Evolutionary conservation across 179 eudicot genomes (phyloP).

Genomic region (Spinacia oleracea): DNA sequence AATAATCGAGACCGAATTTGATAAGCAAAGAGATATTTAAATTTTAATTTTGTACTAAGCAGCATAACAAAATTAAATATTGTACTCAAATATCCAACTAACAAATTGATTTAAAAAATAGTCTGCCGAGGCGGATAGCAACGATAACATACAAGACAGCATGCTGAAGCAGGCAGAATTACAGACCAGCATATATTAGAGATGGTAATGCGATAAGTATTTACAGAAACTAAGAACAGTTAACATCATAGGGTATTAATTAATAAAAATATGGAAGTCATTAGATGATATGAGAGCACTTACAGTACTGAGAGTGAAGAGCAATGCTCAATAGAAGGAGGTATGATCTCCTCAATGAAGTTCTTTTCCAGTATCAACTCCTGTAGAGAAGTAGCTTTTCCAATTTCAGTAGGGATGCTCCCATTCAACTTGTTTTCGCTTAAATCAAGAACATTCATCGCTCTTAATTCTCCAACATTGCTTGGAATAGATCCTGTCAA

Average conservation of each 20-base stretch:
- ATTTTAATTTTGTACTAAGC: background rate
- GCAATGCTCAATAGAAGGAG: constrained; percentile 45
- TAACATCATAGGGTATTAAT: background rate
- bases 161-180: background rate
- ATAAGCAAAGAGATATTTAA: background rate
- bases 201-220: too few species aligned
- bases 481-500: constrained; percentile 57
- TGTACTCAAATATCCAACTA: background rate
- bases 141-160: background rate
- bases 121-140: too few species aligned
- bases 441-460: constrained; percentile 56
- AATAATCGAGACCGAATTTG: background rate
- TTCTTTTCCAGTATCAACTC: constrained; percentile 42
- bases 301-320: constrained; percentile 46
- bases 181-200: background rate
- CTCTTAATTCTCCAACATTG: constrained; percentile 53
- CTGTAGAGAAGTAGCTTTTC: constrained; percentile 37
- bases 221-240: background rate
- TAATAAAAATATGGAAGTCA: constrained; percentile 3
- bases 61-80: background rate
- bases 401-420: constrained; percentile 46
- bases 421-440: constrained; percentile 46
- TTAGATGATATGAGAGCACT: constrained; percentile 22
- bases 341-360: constrained; percentile 38
- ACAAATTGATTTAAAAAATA: too few species aligned